Base-by-base conservation (phyloP, 352 stramenopile species). In the Hyaloperonospora arabidopsidis region DNA sequence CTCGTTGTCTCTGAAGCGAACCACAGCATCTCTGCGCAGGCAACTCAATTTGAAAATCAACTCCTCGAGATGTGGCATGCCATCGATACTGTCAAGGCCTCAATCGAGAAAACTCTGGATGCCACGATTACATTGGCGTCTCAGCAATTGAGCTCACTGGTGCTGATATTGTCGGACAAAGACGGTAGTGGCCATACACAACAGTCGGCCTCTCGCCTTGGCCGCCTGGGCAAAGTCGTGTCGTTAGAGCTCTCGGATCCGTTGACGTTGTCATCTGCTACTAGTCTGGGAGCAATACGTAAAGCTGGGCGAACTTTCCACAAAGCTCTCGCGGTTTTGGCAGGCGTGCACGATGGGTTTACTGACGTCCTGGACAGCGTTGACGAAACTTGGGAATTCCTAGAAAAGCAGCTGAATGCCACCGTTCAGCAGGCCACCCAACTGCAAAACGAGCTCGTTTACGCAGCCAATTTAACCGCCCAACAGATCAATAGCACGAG, bases 361-460 rank as follows among this genome's bases (percentile, higher is more conserved):
- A 49, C 61, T 11, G 47, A 60, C 10, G 51, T 73, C n/a, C 36
- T 67, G 61, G 23, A 55, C 12, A 67, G 54, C 17, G 34, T 69
- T 11, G 65, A 64, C 11, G 46, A 54, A 45, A 59, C 53, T 7
- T 73, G 65, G 65, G 36, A 47, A 10, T 22, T 65, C 13, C 21
- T 73, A 17, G 65, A 70, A 23, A 64, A 59, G 18, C 61, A 67
- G 28, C 5, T 73, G 3, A 70, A 73, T 58, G 40, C 53, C 22
- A 67, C 61, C 13, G 23, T 67, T 17, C 49, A 62, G 49, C 57
- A 70, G 39, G 61, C 28, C 19, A 36, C 23, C 15, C 22, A 57
- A 51, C 38, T 73, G 11, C 65, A 70, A 47, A 52, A 70, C 7
- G 65, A 73, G 29, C 43, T 73, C 13, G 18, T 45, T 8, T 73